Conservation (phyloP, 2,329 filamentous ascomycete species). For the Talaromyces marneffei region DNA sequence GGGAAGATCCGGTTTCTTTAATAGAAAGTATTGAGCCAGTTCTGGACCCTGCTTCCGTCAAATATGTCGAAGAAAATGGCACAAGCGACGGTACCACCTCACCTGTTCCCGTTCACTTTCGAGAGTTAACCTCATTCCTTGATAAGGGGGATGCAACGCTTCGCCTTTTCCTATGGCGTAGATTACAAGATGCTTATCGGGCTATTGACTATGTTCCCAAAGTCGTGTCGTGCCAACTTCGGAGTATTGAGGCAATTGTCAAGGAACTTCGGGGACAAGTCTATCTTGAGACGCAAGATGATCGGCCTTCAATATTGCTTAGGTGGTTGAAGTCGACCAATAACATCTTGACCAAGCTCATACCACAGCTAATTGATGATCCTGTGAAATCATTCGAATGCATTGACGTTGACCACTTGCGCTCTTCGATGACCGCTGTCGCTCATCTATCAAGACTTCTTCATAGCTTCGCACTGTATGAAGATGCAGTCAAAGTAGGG, state of each 20-base stretch:
- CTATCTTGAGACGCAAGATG: conserved; percentile 50
- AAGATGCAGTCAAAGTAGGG: conserved; percentile 79
- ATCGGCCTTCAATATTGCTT: conserved; percentile 65
- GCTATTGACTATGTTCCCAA: conserved; percentile 81
- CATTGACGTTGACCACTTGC: conserved; percentile 72
- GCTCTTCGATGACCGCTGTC: conserved; percentile 64
- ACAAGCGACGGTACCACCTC: conserved; percentile 27
- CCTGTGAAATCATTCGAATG: conserved; percentile 67
- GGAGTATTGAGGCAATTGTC: conserved; percentile 78
- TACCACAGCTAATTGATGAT: conserved; percentile 65
- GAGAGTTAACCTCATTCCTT: conserved; percentile 81
- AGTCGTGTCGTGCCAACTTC: conserved; percentile 78
- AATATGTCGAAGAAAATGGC: conserved; percentile 21
- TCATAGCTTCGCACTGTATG: conserved; percentile 72
- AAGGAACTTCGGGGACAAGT: conserved; percentile 59
- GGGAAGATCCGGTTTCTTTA: conserved; percentile 71
- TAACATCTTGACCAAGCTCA: conserved; percentile 64
- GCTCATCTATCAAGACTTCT: conserved; percentile 67
- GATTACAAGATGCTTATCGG: conserved; percentile 82
- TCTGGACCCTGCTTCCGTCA: conserved; percentile 58
- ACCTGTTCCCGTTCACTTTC: conserved; percentile 49
- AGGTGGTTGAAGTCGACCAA: conserved; percentile 74
- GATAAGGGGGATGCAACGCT: conserved; percentile 74
- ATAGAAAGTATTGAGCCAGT: conserved; percentile 93
- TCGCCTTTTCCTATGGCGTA: conserved; percentile 81